phyloP scores from a whole-genome alignment of 495 filamentous ascomycete genomes.

The Penicillium parvum region DNA sequence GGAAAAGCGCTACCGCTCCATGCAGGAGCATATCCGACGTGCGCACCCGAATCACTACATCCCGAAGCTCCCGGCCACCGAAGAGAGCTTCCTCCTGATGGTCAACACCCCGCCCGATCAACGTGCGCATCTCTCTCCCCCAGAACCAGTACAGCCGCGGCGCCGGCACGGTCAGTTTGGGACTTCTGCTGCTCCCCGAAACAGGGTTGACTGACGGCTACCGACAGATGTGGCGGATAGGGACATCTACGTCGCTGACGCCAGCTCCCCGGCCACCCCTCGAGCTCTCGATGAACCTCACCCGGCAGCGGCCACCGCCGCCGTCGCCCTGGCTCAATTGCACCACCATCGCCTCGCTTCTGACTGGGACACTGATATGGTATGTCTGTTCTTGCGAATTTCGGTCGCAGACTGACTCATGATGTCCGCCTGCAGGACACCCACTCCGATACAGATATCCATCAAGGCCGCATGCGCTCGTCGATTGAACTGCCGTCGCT shows the following conservation, averaged over 20 bases:
- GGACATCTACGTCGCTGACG: slow-evolving; percentile 57
- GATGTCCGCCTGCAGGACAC: slow-evolving; percentile 50
- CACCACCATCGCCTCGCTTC: slow-evolving; percentile 75
- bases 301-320: slow-evolving; percentile 68
- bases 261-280: slow-evolving; percentile 67
- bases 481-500: slow-evolving; percentile 73
- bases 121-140: slow-evolving; percentile 56
- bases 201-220: slow-evolving; percentile 26
- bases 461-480: slow-evolving; percentile 51
- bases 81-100: slow-evolving; percentile 97
- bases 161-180: slow-evolving; percentile 35
- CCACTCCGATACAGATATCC: slow-evolving; percentile 66
- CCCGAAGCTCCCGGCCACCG: slow-evolving; percentile 95
- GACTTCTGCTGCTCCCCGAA: not conserved
- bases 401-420: slow-evolving; percentile 3
- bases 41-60: slow-evolving; percentile 98
- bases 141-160: slow-evolving; percentile 39
- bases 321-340: slow-evolving; percentile 81
- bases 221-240: slow-evolving; percentile 41
- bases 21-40: slow-evolving; percentile 98
- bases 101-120: slow-evolving; percentile 84
- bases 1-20: slow-evolving; percentile 97
- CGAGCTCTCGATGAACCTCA: slow-evolving; percentile 69
- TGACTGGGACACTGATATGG: slow-evolving; percentile 82
- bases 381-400: slow-evolving; percentile 38